Base-by-base conservation (phyloP, 768 basidiomycete genomes). In the Termitomyces sp. region DNA sequence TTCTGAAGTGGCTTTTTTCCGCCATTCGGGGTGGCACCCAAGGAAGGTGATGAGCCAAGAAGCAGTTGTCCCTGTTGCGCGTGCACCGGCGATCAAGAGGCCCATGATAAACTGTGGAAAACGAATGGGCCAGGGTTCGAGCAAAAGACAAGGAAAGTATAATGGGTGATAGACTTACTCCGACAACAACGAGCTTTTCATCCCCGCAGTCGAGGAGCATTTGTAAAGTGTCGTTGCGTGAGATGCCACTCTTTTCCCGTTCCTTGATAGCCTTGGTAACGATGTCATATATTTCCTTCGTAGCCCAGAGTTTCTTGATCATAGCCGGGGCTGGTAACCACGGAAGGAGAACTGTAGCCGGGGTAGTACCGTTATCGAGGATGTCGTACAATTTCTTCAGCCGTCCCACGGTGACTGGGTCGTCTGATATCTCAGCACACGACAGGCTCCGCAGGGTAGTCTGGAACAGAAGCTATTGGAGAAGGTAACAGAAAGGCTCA, bases 1-100 rank as follows among this genome's bases (percentile, higher is more conserved):
- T 72, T 92, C 89, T 16, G 72, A 66, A 27, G 71, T 74, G n/a
- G 83, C 87, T 69, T 80, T 84, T 46, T 72, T 69, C 44, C 82
- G 77, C 87, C 88, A 90, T 61, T 85, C 82, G 38, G 75, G 72
- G 63, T 89, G 80, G 35, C 82, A 82, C 21, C 85, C 86, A 40
- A 92, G 79, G 69, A 82, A 92, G 32, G 84, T 87, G 57, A 87
- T 72, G 51, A 91, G 69, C 89, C 89, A 92, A 31, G 85, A 88
- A 38, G 88, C 89, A 63, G 88, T 87, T 10, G 86, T 86, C 11
- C 89, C 89, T 44, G 88, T 91, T 12, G 89, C 87, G 65, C 89
- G 80, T 41, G 89, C 85, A n/a, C 89, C 89, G 32, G 89, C 89
- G 55, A 89, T 86, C 55, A 92, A 75, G 16, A 91, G 73, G 32